Base-by-base conservation (phyloP, 148 eudicot species). In the Vaccinium macrocarpon region DNA sequence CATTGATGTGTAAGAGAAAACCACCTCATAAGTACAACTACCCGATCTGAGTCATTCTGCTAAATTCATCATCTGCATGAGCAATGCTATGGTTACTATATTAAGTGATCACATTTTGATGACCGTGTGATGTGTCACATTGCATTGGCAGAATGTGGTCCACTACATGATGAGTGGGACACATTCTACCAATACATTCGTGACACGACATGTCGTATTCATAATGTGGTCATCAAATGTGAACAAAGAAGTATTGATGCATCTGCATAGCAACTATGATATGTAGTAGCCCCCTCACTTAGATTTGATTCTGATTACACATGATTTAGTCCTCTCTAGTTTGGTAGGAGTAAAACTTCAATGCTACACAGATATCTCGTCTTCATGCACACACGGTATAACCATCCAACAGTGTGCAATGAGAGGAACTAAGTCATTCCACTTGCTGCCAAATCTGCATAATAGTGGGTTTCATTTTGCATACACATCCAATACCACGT, bases 271-370 rank as follows among this genome's bases (percentile, higher is more conserved):
- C 35, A 78, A 49, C 5, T 29, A 21, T 23, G 25, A 68, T 87
- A 32, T 84, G 46, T 14, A 52, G 55, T 77, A n/a, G 48, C 27
- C 35, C n/a, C 73, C 0, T n/a, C 18, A 35, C 16, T 15, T 21
- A 48, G 57, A 64, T 46, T 73, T 73, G 84, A 42, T 80, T 75
- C 66, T 29, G 59, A 23, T 64, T 62, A 55, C 80, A 50, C 18
- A 53, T 85, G 51, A 73, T 83, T 49, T 42, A 18, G 62, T 46
- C n/a, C 3, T 6, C 10, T 38, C 42, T 57, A 6, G 61, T 8
- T 76, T 82, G 77, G 9, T 29, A 68, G 38, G 73, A 68, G 42
- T 68, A 68, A 68, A 68, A 27, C 42, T 6, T 68, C 38, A 68
- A 14, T 68, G 42, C 73, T 27, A 27, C 42, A 9, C 42, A 6